phyloP scores from a whole-genome alignment of 176 grass and related monocot genomes.

The Aegilops sharonensis region DNA sequence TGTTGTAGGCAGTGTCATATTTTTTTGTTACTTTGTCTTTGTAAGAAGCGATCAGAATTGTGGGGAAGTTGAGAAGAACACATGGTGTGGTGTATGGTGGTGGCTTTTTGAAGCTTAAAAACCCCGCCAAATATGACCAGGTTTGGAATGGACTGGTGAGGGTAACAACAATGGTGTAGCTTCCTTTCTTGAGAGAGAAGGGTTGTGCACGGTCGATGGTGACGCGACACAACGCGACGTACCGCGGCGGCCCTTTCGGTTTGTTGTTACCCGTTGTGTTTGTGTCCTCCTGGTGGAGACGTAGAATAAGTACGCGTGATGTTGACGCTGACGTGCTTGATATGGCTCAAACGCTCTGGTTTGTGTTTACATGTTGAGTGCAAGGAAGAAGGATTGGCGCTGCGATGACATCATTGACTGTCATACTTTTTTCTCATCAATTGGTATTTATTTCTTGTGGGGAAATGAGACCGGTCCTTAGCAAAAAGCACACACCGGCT shows the following conservation, averaged over 20 bases:
- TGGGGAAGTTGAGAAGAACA: neutral
- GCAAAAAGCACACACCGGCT: too few species aligned
- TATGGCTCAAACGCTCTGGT: neutral
- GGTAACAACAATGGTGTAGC: neutral
- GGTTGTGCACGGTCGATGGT: neutral
- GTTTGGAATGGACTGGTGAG: too few species aligned
- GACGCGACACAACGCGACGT: neutral
- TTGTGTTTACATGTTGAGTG: neutral
- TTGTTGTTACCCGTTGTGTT: neutral
- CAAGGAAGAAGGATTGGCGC: neutral
- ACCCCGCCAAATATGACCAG: too few species aligned
- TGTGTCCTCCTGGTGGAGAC: neutral
- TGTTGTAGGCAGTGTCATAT: too few species aligned
- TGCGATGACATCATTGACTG: neutral
- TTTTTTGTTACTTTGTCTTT: too few species aligned
- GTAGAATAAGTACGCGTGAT: neutral
- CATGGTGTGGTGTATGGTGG: neutral
- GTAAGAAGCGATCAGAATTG: too few species aligned
- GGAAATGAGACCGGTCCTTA: too few species aligned
- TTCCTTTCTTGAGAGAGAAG: neutral
- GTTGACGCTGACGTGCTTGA: too few species aligned
- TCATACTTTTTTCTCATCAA: too few species aligned
- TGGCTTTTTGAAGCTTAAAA: too few species aligned
- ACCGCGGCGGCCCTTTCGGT: neutral
- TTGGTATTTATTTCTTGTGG: too few species aligned